Conservation (phyloP, 1,284 basidiomycete genomes). For the Malassezia yamatoensis region DNA sequence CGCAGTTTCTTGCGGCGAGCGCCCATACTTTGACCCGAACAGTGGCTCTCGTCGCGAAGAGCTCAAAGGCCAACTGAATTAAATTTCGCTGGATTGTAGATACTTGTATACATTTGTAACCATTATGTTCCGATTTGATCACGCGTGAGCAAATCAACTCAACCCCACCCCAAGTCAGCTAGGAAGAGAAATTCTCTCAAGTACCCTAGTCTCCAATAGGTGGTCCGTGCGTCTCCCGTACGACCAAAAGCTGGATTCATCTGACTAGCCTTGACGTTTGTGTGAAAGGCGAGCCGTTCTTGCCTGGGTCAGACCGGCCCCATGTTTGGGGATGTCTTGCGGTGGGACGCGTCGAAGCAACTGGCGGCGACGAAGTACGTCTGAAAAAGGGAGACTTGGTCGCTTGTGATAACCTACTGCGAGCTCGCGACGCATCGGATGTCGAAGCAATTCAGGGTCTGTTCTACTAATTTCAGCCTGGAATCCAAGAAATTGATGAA, state of each 20-base stretch:
- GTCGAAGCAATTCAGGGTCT: not conserved
- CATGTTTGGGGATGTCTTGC: not conserved
- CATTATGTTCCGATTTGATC: not conserved
- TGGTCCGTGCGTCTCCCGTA: too few relatives aligned
- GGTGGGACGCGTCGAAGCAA: not conserved
- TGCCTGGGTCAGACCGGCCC: not conserved
- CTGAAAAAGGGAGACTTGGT: not conserved
- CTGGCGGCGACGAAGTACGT: not conserved
- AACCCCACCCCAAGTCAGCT: not conserved
- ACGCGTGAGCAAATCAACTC: not conserved
- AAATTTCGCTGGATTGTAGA: not conserved
- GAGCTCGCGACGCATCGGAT: not conserved
- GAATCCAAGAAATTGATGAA: not conserved
- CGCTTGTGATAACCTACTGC: not conserved
- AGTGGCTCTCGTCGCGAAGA: slow-evolving; percentile 19
- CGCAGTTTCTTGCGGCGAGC: slow-evolving; percentile 23
- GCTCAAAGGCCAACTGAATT: slow-evolving; percentile 17
- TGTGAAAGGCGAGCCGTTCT: not conserved
- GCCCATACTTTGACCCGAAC: slow-evolving; percentile 23
- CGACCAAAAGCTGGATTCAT: too few relatives aligned
- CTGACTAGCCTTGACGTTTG: too few relatives aligned
- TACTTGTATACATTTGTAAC: not conserved
- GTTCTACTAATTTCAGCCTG: not conserved
- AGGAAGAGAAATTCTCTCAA: too few relatives aligned
- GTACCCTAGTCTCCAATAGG: too few relatives aligned